Evolutionary conservation across 805 yeast genomes (phyloP).

Genomic region (Candida vaughaniae): DNA sequence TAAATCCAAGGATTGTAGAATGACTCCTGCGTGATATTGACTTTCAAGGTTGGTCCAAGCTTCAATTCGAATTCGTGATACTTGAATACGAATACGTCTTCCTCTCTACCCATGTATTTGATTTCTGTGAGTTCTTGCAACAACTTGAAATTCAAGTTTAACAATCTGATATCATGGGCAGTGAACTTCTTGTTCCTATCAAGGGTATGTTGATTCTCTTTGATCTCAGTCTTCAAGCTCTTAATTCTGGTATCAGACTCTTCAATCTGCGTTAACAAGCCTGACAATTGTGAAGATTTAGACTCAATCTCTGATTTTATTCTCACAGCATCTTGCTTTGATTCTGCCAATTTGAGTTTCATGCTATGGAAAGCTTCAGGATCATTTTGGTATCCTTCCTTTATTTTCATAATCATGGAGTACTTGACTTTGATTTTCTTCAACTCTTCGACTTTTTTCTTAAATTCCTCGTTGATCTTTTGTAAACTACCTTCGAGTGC

Average conservation of each 20-base stretch:
- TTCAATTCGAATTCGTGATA: constrained; percentile 12
- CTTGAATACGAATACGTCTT: constrained; percentile 2
- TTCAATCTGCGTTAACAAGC: background rate
- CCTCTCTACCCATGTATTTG: constrained; percentile 9
- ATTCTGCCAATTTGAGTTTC: constrained; percentile 11
- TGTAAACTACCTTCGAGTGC: constrained; percentile 7
- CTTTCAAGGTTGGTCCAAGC: constrained; percentile 3
- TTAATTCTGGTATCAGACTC: background rate
- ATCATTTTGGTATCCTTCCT: constrained; percentile 11
- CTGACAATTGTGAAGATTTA: constrained; percentile 3
- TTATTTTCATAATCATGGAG: background rate
- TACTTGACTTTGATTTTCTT: constrained; percentile 17
- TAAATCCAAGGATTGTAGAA: constrained; percentile 15
- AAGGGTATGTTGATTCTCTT: constrained; percentile 6
- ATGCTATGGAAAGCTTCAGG: constrained; percentile 9
- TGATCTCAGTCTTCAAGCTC: constrained; percentile 9
- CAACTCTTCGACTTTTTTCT: constrained; percentile 8
- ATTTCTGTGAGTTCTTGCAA: constrained; percentile 27
- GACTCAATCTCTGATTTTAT: constrained; percentile 12
- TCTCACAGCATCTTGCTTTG: constrained; percentile 7
- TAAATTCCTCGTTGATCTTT: constrained; percentile 8
- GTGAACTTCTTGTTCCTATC: constrained; percentile 19
- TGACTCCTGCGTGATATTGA: constrained; percentile 2
- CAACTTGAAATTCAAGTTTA: constrained; percentile 21
- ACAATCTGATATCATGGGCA: constrained; percentile 18